Percentiles rank a stretch among this genome's conserved stretches.
Evolutionary conservation across 768 basidiomycete species (phyloP).

Genomic region (Russula compacta): DNA sequence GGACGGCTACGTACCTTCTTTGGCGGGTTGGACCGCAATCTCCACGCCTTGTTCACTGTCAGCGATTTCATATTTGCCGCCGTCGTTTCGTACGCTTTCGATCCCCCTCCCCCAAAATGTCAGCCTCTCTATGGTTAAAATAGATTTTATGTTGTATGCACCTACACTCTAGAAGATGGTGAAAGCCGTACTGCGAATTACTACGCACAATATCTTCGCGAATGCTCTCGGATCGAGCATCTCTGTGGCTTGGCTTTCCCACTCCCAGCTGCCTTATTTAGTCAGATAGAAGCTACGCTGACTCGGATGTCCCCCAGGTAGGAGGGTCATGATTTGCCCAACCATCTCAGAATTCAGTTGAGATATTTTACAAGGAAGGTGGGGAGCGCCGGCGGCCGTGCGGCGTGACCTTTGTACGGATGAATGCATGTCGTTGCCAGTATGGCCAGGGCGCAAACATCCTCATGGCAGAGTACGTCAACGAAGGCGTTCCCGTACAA

Average conservation of each 20-base stretch:
- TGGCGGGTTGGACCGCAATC: background rate
- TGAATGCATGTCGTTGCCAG: background rate
- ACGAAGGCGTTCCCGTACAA: background rate
- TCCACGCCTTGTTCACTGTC: background rate
- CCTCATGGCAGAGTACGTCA: constrained; percentile 16
- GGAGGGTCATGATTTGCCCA: background rate
- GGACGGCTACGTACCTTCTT: background rate
- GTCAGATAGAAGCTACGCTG: background rate
- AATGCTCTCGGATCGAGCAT: background rate
- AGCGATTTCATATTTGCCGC: background rate
- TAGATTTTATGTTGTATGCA: background rate
- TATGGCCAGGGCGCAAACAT: constrained; percentile 2
- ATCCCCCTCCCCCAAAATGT: background rate
- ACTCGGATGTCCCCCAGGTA: background rate
- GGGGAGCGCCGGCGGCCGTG: background rate
- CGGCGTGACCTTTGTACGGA: background rate
- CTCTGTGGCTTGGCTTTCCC: background rate
- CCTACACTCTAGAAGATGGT: background rate
- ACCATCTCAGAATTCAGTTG: background rate
- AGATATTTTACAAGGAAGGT: background rate
- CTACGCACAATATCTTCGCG: background rate
- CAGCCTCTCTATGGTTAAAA: background rate
- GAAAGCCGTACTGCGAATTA: background rate
- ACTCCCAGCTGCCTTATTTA: background rate
- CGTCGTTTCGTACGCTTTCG: background rate